These are phyloP conservation scores for Truncatella angustata DNA, from an alignment of 2,329 filamentous ascomycete genomes.

Conservation along the genomic window DNA sequence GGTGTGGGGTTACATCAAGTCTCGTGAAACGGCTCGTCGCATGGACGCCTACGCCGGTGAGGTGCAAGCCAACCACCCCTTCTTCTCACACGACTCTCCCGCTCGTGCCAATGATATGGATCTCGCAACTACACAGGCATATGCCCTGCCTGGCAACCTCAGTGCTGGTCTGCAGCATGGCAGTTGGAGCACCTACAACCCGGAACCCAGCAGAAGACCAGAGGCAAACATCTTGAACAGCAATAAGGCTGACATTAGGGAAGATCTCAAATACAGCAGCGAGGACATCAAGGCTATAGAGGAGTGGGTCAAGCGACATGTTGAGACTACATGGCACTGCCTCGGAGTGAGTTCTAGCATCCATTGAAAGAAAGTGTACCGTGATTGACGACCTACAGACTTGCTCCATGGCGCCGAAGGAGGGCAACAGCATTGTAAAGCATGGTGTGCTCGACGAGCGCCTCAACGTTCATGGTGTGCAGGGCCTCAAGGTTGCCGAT, in stretches of 20 bases:
- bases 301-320: constrained; percentile 69
- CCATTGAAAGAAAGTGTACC: not conserved
- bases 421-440: constrained; percentile 79
- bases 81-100: constrained; percentile 68
- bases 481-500: constrained; percentile 76
- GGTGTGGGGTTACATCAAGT: constrained; percentile 84
- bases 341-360: constrained; percentile 41
- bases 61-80: constrained; percentile 66
- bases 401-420: constrained; percentile 72
- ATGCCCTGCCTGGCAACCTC: constrained; percentile 71
- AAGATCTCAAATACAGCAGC: constrained; percentile 65
- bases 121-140: constrained; percentile 70
- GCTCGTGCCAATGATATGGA: constrained; percentile 73
- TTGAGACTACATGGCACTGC: constrained; percentile 74
- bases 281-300: constrained; percentile 65
- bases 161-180: constrained; percentile 72
- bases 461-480: constrained; percentile 74
- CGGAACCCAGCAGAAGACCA: constrained; percentile 50
- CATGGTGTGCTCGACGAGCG: constrained; percentile 76
- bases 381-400: constrained; percentile 39
- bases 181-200: constrained; percentile 63
- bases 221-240: constrained; percentile 54
- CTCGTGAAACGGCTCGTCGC: constrained; percentile 72
- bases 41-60: constrained; percentile 79
- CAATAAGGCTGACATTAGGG: constrained; percentile 57